phyloP scores from a whole-genome alignment of 2,329 filamentous ascomycete genomes.

The Aspergillus tubingensis region DNA sequence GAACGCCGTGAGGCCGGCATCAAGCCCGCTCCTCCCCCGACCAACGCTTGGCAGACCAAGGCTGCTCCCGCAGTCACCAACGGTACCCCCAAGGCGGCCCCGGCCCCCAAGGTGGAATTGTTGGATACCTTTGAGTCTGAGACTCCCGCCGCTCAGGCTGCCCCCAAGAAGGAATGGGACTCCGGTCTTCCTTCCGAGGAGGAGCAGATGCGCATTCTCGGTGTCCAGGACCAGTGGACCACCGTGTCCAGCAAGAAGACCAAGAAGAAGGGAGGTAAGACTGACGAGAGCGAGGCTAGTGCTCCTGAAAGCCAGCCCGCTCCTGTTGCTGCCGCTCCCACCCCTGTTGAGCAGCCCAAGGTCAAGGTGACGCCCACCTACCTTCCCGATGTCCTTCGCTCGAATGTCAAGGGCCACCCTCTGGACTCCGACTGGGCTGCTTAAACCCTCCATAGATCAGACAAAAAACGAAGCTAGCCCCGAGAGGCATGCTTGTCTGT shows the following conservation, averaged over 20 bases:
- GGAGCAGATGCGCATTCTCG: conserved; percentile 59
- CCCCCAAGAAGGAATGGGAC: conserved; percentile 43
- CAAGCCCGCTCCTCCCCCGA: conserved; percentile 43
- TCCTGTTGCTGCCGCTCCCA: conserved; percentile 21
- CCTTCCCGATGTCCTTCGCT: conserved; percentile 35
- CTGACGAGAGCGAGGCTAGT: conserved; percentile 49
- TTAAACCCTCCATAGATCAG: conserved; percentile 21
- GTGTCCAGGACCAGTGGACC: conserved; percentile 58
- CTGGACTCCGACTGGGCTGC: conserved; percentile 50
- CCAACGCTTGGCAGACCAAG: conserved; percentile 58
- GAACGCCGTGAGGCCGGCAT: conserved; percentile 73
- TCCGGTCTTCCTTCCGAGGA: conserved; percentile 59
- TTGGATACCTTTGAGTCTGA: conserved; percentile 47
- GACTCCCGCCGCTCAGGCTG: conserved; percentile 17
- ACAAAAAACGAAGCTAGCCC: not conserved
- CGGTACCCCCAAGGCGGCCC: conserved; percentile 24
- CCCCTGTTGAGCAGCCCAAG: conserved; percentile 33
- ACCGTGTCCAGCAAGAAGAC: conserved; percentile 62
- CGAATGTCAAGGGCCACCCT: conserved; percentile 43
- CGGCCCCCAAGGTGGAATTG: conserved; percentile 30
- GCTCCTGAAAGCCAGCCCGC: conserved; percentile 37
- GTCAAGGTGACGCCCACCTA: conserved; percentile 40
- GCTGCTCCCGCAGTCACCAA: conserved; percentile 26
- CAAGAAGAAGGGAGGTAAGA: conserved; percentile 49
- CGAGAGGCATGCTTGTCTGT: conserved; percentile 3